phyloP scores from a whole-genome alignment of 106 monocot genomes.

The Dendrobium huoshanense region DNA sequence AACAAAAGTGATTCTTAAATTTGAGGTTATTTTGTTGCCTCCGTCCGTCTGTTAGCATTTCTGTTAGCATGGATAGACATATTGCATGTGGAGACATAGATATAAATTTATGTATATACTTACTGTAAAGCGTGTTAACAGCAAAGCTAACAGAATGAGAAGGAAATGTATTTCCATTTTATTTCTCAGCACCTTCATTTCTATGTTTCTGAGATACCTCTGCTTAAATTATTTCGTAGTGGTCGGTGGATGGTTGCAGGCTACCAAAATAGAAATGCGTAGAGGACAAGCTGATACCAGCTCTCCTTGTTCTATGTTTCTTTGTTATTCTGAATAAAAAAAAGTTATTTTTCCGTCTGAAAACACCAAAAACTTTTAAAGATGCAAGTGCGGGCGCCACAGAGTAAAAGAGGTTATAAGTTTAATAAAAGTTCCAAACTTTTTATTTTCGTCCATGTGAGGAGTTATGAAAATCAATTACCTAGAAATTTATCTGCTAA shows the following conservation, averaged over 20 bases:
- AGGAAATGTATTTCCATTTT: background rate
- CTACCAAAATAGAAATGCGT: too few relatives aligned
- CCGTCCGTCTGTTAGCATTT: constrained; percentile 4
- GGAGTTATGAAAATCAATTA: too few relatives aligned
- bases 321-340: background rate
- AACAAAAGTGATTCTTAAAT: constrained; percentile 33
- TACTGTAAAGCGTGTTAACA: constrained; percentile 16
- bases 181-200: background rate
- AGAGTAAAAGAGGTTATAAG: background rate
- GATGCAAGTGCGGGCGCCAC: background rate
- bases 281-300: too few relatives aligned
- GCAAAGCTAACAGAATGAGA: constrained; percentile 23
- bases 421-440: background rate
- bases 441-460: too few relatives aligned
- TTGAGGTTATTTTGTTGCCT: background rate
- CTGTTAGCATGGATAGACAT: background rate
- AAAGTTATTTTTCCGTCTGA: background rate
- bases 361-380: background rate
- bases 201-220: background rate
- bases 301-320: background rate
- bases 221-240: background rate
- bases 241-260: too few relatives aligned
- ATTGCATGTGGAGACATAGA: background rate
- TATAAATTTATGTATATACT: constrained; percentile 11
- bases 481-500: too few relatives aligned